Conservation (phyloP, 129 eudicot species). For the Tagetes erecta region DNA sequence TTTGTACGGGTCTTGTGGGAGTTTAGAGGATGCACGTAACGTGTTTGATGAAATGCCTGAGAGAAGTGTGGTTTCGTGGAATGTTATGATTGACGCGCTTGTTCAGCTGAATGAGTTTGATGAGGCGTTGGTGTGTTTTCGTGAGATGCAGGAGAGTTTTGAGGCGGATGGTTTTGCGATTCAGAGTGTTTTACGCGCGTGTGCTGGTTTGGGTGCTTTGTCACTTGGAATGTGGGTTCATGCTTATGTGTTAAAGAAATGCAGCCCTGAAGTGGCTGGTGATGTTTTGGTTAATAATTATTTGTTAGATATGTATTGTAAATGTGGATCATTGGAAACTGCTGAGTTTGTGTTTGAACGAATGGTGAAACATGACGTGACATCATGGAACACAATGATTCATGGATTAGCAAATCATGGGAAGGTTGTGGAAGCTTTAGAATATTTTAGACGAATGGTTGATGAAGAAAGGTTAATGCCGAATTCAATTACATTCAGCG, state of each 20-base stretch:
- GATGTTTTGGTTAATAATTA: conserved; percentile 58
- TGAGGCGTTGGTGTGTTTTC: conserved; percentile 52
- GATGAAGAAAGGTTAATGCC: conserved; percentile 48
- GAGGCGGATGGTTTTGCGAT: conserved; percentile 64
- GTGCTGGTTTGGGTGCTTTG: conserved; percentile 79
- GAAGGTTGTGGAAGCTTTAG: conserved; percentile 49
- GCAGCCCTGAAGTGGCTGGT: conserved; percentile 25
- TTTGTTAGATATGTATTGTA: conserved; percentile 70
- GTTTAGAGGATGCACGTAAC: conserved; percentile 47
- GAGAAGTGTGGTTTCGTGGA: conserved; percentile 76
- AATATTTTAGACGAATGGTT: conserved; percentile 50
- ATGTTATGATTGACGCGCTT: conserved; percentile 68
- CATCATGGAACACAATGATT: conserved; percentile 83
- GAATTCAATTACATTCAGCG: conserved; percentile 76
- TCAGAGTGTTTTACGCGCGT: conserved; percentile 67
- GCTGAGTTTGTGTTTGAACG: conserved; percentile 53
- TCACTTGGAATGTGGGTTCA: conserved; percentile 89
- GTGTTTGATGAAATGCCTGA: conserved; percentile 79
- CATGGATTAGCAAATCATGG: conserved; percentile 80
- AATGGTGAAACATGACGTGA: conserved; percentile 64
- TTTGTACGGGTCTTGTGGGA: conserved; percentile 72
- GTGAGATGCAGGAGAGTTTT: conserved; percentile 52
- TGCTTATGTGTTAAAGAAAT: conserved; percentile 51
- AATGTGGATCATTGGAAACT: conserved; percentile 60
- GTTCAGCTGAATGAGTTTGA: conserved; percentile 71